A percentile compares a stretch with the other conserved stretches of the same genome.
Evolutionary conservation across 1,284 basidiomycete genomes (phyloP).

Genomic region (Leccinum angustisporum): DNA sequence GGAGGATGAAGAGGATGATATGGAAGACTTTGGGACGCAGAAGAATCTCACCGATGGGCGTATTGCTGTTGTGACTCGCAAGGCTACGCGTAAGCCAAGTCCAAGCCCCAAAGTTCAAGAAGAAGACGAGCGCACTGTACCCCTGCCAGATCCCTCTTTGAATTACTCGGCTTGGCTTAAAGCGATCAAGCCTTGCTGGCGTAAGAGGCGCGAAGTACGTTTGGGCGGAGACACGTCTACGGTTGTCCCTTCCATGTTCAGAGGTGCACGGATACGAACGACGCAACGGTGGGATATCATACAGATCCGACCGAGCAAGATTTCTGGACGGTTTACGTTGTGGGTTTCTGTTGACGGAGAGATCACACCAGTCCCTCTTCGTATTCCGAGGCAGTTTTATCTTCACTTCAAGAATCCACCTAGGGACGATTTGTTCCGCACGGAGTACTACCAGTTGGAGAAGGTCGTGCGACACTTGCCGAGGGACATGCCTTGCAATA

Average conservation of each 20-base stretch:
- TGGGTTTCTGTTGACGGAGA: constrained; percentile 89
- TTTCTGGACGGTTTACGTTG: constrained; percentile 83
- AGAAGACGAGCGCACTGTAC: too few species aligned
- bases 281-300: constrained; percentile 90
- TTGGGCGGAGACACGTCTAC: too few species aligned
- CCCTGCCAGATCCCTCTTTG: too few species aligned
- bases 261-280: constrained; percentile 63
- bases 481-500: constrained; percentile 71
- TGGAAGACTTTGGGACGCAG: constrained; percentile 63
- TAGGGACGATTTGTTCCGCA: constrained; percentile 61
- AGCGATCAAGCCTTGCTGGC: too few species aligned
- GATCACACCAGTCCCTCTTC: constrained; percentile 75
- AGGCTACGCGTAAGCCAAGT: constrained; percentile 40
- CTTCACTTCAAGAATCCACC: constrained; percentile 80
- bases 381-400: constrained; percentile 91
- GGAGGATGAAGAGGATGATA: constrained; percentile 47
- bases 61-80: constrained; percentile 58
- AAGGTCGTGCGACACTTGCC: constrained; percentile 82
- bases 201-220: too few species aligned
- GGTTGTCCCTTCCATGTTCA: too few species aligned
- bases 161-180: too few species aligned
- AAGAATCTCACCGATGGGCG: constrained; percentile 38
- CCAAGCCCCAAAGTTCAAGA: too few species aligned
- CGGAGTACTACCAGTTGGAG: constrained; percentile 70
- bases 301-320: constrained; percentile 79